Evolutionary conservation across 768 basidiomycete genomes (phyloP).

Genomic region (Pulveroboletus ravenelii): DNA sequence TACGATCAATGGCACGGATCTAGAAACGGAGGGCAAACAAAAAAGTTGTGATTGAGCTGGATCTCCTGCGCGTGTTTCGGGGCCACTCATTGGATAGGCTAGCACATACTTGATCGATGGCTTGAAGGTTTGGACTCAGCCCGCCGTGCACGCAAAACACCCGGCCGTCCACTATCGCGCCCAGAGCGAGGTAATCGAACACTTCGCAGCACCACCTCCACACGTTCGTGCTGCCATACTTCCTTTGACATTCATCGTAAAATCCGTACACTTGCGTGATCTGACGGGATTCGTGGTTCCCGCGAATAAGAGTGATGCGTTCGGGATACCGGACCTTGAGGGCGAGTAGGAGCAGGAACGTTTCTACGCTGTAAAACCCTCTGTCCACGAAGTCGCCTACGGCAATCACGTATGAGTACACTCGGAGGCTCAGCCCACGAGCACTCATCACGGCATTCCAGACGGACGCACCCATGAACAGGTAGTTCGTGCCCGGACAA

Average conservation of each 20-base stretch:
- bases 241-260: constrained; percentile 94
- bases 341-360: constrained; percentile 89
- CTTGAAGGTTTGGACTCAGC: constrained; percentile 81
- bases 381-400: constrained; percentile 97
- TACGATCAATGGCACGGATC: constrained; percentile 93
- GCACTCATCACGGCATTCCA: neutral
- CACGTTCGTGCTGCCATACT: constrained; percentile 90
- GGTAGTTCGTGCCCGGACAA: constrained; percentile 91
- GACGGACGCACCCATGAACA: constrained; percentile 80
- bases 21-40: constrained; percentile 29
- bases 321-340: constrained; percentile 98
- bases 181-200: constrained; percentile 93
- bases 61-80: constrained; percentile 12
- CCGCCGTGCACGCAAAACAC: constrained; percentile 99
- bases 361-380: constrained; percentile 96
- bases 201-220: constrained; percentile 99
- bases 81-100: constrained; percentile 13
- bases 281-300: constrained; percentile 96
- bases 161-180: constrained; percentile 93
- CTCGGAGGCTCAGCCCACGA: constrained; percentile 3
- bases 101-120: constrained; percentile 77
- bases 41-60: constrained; percentile 22
- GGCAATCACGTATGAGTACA: constrained; percentile 6
- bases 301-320: constrained; percentile 92
- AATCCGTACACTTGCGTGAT: constrained; percentile 96